A percentile compares a stretch with the other conserved stretches of the same genome.
Evolutionary conservation across 2,329 filamentous ascomycete genomes (phyloP).

Genomic region (Akanthomyces uredinophilus): DNA sequence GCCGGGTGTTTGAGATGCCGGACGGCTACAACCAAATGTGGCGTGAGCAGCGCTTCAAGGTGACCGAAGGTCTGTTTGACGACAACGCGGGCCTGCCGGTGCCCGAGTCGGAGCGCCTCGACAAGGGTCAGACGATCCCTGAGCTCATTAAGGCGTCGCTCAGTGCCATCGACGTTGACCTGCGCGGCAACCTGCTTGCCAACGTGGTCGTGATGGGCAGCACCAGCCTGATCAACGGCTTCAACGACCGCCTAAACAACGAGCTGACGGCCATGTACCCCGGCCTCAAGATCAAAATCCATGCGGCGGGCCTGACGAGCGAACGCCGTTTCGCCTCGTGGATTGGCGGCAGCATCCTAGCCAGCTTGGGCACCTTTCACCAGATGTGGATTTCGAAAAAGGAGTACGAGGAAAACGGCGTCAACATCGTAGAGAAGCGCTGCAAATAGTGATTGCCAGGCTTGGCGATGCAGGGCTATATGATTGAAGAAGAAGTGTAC

Average conservation of each 20-base stretch:
- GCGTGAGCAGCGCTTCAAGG: conserved; percentile 77
- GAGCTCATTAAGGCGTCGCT: conserved; percentile 75
- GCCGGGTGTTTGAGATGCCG: conserved; percentile 92
- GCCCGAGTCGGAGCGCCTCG: conserved; percentile 42
- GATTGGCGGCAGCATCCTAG: conserved; percentile 95
- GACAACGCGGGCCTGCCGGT: conserved; percentile 64
- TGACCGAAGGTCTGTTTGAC: conserved; percentile 88
- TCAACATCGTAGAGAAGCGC: conserved; percentile 87
- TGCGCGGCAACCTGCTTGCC: conserved; percentile 73
- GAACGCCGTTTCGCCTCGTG: conserved; percentile 91
- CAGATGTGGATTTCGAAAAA: conserved; percentile 99
- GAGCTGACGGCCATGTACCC: conserved; percentile 81
- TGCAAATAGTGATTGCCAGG: conserved; percentile 63
- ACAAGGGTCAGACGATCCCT: conserved; percentile 74
- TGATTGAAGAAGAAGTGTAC: background rate
- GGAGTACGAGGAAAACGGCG: conserved; percentile 95
- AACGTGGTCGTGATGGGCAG: conserved; percentile 94
- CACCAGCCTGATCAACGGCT: conserved; percentile 79
- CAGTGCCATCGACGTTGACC: conserved; percentile 78
- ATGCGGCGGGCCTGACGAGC: conserved; percentile 77
- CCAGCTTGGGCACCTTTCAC: conserved; percentile 93
- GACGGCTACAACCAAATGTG: conserved; percentile 96
- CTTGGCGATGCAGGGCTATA: background rate
- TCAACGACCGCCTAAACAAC: conserved; percentile 82
- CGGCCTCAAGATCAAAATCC: conserved; percentile 78